Conservation (phyloP, 345 rosid species). For the Hibiscus trionum region DNA sequence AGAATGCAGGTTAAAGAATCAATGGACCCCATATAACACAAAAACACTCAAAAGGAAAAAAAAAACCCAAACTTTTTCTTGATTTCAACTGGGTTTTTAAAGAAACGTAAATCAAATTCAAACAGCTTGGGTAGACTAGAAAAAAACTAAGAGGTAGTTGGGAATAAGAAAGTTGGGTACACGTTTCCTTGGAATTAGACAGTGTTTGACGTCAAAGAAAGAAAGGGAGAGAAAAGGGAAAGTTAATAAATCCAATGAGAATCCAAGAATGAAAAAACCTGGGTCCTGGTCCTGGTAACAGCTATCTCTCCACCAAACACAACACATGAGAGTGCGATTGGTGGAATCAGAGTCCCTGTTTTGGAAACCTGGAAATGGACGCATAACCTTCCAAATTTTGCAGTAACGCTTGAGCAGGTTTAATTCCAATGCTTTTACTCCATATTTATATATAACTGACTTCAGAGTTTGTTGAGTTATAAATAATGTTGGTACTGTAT, state of each 20-base stretch:
- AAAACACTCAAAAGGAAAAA: not conserved
- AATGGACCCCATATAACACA: conserved; percentile 13
- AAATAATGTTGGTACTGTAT: no score
- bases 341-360: not conserved
- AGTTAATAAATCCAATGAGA: not conserved
- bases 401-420: no score
- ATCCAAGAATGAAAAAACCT: not conserved
- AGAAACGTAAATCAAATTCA: not conserved
- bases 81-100: not conserved
- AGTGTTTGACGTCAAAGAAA: conserved; percentile 1
- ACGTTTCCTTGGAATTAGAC: conserved; percentile 13
- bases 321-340: not conserved
- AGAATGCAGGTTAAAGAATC: conserved; percentile 2
- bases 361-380: not conserved
- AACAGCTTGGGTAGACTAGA: not conserved
- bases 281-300: not conserved
- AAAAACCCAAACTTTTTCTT: not conserved
- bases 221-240: not conserved
- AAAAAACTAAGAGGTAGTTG: conserved; percentile 20
- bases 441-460: no score
- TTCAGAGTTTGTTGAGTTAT: no score
- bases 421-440: no score
- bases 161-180: conserved; percentile 22
- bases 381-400: not conserved
- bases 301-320: not conserved